These are phyloP conservation scores for Isoetes engelmannii DNA, from an alignment of 83 land plant genomes.

Conservation along the genomic window DNA sequence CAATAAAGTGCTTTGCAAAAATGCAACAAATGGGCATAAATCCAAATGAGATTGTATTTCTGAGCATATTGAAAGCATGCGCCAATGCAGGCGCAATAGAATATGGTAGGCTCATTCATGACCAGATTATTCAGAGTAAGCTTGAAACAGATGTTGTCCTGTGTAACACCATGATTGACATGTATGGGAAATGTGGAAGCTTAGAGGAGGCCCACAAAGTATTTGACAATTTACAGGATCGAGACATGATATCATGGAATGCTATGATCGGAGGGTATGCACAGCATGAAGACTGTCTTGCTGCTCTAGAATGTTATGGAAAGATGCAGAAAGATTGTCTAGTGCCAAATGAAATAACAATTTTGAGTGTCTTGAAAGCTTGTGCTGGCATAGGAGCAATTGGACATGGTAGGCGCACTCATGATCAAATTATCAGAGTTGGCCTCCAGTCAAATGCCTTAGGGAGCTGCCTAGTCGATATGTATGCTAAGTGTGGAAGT, in stretches of 20 bases:
- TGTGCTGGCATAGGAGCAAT: constrained; percentile 17
- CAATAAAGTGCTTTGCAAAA: background rate
- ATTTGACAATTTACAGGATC: constrained; percentile 18
- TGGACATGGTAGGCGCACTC: background rate
- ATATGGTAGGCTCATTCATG: constrained; percentile 20
- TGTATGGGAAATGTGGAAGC: constrained; percentile 21
- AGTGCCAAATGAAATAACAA: constrained; percentile 10
- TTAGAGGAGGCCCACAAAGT: constrained; percentile 23
- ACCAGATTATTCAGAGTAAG: constrained; percentile 6
- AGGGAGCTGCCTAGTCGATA: constrained; percentile 23
- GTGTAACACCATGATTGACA: constrained; percentile 19
- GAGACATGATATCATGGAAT: constrained; percentile 27
- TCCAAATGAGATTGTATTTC: constrained; percentile 15
- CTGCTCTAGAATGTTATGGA: constrained; percentile 9
- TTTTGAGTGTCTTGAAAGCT: constrained; percentile 23
- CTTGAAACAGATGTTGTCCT: background rate
- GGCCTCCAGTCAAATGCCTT: constrained; percentile 4
- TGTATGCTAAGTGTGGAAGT: constrained; percentile 33
- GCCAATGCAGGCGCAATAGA: background rate
- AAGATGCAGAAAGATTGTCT: constrained; percentile 25
- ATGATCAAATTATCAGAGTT: constrained; percentile 4
- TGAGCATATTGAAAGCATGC: constrained; percentile 26
- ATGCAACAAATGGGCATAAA: background rate
- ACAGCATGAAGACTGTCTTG: constrained; percentile 12
- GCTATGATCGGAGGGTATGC: constrained; percentile 33